Conservation (phyloP, 495 filamentous ascomycete species). For the Parathielavia hyrcaniae region DNA sequence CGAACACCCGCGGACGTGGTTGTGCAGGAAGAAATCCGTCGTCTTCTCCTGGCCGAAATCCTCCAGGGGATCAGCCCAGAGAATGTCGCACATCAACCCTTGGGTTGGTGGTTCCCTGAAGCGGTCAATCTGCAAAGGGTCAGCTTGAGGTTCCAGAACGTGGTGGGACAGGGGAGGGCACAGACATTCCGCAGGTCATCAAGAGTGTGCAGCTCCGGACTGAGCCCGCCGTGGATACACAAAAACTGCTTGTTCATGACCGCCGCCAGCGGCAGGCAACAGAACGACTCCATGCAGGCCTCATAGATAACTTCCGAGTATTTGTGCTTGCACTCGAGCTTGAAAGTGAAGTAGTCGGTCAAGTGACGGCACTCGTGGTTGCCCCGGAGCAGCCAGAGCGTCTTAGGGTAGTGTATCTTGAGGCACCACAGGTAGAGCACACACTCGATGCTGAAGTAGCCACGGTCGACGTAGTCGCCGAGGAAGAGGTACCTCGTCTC, state of each 20-base stretch:
- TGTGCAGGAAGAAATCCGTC: slow-evolving; percentile 93
- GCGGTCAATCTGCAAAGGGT: slow-evolving; percentile 71
- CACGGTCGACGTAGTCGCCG: slow-evolving; percentile 95
- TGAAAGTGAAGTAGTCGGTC: slow-evolving; percentile 99
- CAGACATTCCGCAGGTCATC: slow-evolving; percentile 84
- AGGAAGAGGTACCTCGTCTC: slow-evolving; percentile 96
- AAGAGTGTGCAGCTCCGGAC: slow-evolving; percentile 89
- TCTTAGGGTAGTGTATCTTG: slow-evolving; percentile 98
- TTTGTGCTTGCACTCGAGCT: slow-evolving; percentile 98
- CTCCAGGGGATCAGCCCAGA: slow-evolving; percentile 98
- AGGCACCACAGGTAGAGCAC: slow-evolving; percentile 95
- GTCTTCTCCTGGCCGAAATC: slow-evolving; percentile 99
- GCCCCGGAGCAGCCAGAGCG: slow-evolving; percentile 90
- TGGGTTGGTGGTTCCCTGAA: slow-evolving; percentile 97
- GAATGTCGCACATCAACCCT: slow-evolving; percentile 96
- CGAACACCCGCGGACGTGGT: slow-evolving; percentile 95
- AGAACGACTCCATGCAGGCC: slow-evolving; percentile 97
- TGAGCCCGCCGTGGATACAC: slow-evolving; percentile 95
- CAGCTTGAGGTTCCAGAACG: slow-evolving; percentile 5
- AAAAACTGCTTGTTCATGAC: slow-evolving; percentile 99
- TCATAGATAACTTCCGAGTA: slow-evolving; percentile 96
- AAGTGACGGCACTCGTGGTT: slow-evolving; percentile 98
- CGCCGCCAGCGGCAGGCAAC: slow-evolving; percentile 83
- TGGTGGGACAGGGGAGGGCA: slow-evolving; percentile 15
- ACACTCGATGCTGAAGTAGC: slow-evolving; percentile 99